phyloP scores from a whole-genome alignment of 2,329 filamentous ascomycete species.

The Juglanconis sp. region DNA sequence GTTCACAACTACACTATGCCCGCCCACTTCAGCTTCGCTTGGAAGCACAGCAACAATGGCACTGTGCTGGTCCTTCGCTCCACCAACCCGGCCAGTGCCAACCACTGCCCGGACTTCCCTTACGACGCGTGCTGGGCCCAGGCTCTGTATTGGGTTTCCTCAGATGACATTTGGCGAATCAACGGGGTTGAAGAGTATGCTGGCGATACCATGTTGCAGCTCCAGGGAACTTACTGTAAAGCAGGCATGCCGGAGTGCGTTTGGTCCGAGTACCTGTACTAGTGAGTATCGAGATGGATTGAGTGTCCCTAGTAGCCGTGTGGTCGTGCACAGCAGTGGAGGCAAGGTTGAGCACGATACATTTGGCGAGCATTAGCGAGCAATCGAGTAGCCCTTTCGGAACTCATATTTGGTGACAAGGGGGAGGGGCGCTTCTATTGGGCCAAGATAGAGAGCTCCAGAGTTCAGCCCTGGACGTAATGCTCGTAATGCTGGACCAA shows the following conservation, averaged over 20 bases:
- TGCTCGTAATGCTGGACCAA: too few relatives aligned
- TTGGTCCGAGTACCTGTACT: conserved; percentile 15
- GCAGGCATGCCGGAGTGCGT: conserved; percentile 2
- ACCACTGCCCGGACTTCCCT: conserved; percentile 2
- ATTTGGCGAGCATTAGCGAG: too few relatives aligned
- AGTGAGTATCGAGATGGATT: too few relatives aligned
- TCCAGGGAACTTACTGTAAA: conserved; percentile 10
- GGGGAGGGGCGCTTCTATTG: too few relatives aligned
- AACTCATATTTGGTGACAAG: too few relatives aligned
- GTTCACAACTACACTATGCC: not conserved
- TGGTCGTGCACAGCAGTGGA: too few relatives aligned
- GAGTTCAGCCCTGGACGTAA: too few relatives aligned
- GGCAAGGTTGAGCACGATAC: too few relatives aligned
- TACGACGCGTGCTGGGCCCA: conserved; percentile 14
- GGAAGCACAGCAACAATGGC: not conserved
- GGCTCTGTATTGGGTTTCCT: conserved; percentile 4
- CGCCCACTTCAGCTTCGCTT: conserved; percentile 3
- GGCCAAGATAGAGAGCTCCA: too few relatives aligned
- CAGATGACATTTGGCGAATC: not conserved
- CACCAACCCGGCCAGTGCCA: conserved; percentile 1
- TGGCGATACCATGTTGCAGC: not conserved
- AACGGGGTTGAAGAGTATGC: not conserved
- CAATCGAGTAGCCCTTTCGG: too few relatives aligned
- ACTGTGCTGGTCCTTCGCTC: conserved; percentile 8
- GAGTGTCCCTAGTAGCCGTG: too few relatives aligned